These are phyloP conservation scores for Aphanoascus verrucosus DNA, from an alignment of 2,329 filamentous ascomycete genomes.

Conservation along the genomic window DNA sequence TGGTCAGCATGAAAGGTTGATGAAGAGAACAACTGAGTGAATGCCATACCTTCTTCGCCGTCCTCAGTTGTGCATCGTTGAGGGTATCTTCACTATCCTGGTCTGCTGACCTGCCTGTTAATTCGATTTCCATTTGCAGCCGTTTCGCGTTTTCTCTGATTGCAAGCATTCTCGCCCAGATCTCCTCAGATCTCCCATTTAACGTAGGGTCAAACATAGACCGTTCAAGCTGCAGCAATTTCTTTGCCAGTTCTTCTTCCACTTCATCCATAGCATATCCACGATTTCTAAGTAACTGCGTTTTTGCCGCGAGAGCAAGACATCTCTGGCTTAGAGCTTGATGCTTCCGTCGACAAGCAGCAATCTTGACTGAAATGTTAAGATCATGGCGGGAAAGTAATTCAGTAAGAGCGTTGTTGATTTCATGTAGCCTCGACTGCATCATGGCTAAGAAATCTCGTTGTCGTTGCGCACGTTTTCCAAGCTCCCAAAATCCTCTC, in stretches of 20 bases:
- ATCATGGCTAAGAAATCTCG: conserved; percentile 47
- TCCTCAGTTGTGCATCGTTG: conserved; percentile 49
- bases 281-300: conserved; percentile 52
- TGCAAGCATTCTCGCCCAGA: conserved; percentile 56
- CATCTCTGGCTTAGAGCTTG: conserved; percentile 50
- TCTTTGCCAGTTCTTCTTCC: conserved; percentile 54
- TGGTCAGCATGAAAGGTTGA: conserved; percentile 13
- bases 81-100: conserved; percentile 38
- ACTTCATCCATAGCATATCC: conserved; percentile 55
- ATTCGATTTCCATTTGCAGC: conserved; percentile 51
- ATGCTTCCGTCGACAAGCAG: conserved; percentile 50
- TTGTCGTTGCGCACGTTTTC: conserved; percentile 48
- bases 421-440: conserved; percentile 51
- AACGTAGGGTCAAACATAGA: conserved; percentile 51
- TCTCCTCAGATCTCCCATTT: conserved; percentile 51
- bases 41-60: conserved; percentile 47
- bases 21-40: conserved; percentile 19
- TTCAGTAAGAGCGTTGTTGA: conserved; percentile 51
- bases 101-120: conserved; percentile 35
- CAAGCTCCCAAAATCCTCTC: conserved; percentile 50
- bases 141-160: conserved; percentile 49
- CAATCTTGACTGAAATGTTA: conserved; percentile 47
- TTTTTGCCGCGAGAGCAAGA: conserved; percentile 52
- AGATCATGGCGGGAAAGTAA: conserved; percentile 52
- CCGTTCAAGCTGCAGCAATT: conserved; percentile 48